phyloP scores from a whole-genome alignment of 306 rosid species.

The Rosa persica region DNA sequence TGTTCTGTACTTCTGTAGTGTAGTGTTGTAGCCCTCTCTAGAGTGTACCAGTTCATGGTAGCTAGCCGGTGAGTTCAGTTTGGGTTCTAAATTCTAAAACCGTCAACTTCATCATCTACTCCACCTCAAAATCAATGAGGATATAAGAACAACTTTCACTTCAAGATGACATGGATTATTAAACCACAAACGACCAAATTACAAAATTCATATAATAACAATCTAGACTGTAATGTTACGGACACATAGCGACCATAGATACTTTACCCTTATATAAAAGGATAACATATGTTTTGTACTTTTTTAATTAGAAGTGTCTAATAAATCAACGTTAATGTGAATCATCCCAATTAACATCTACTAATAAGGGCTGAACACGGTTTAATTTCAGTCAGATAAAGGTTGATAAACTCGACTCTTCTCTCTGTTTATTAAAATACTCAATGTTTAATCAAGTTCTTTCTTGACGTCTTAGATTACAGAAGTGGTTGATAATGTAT shows the following conservation, averaged over 20 bases:
- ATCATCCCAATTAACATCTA: too few relatives aligned
- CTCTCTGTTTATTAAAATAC: too few relatives aligned
- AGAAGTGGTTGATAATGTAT: too few relatives aligned
- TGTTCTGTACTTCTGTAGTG: too few relatives aligned
- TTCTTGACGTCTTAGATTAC: too few relatives aligned
- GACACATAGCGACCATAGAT: not conserved
- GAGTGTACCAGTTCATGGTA: not conserved
- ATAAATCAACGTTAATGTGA: not conserved
- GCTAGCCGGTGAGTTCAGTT: not conserved
- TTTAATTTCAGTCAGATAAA: too few relatives aligned
- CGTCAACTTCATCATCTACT: not conserved
- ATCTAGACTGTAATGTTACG: not conserved
- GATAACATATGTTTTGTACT: not conserved
- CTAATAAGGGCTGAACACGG: too few relatives aligned
- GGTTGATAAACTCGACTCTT: too few relatives aligned
- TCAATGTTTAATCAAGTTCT: too few relatives aligned
- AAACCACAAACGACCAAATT: not conserved
- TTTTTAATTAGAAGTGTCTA: not conserved
- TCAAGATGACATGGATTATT: not conserved
- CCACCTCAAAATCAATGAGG: not conserved
- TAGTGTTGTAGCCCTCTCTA: not conserved
- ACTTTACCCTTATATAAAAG: not conserved
- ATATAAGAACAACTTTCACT: not conserved
- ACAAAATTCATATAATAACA: not conserved
- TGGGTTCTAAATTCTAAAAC: not conserved